Percentiles rank a stretch among this genome's conserved stretches.
phyloP scores from a whole-genome alignment of 2,329 filamentous ascomycete genomes.

The Scedosporium boydii region DNA sequence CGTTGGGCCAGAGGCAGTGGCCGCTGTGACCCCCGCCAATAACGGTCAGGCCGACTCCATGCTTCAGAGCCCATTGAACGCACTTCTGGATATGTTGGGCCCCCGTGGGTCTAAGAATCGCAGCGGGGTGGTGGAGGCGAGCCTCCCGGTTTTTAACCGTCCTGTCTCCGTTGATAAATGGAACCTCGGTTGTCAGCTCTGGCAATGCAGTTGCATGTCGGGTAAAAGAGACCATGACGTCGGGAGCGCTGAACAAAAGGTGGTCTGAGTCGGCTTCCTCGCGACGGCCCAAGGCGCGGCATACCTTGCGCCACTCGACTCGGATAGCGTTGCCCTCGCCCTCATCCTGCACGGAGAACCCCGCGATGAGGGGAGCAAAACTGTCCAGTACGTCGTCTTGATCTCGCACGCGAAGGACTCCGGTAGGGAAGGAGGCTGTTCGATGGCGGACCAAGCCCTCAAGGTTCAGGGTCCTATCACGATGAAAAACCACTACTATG shows the following conservation, averaged over 20 bases:
- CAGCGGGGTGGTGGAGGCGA: conserved; percentile 29
- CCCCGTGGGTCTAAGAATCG: conserved; percentile 34
- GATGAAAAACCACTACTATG: conserved; percentile 47
- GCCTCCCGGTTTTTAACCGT: conserved; percentile 44
- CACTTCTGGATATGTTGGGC: conserved; percentile 42
- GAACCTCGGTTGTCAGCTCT: conserved; percentile 32
- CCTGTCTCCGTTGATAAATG: conserved; percentile 17
- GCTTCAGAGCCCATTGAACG: conserved; percentile 44
- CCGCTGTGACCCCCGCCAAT: conserved; percentile 51
- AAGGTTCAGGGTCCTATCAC: conserved; percentile 30
- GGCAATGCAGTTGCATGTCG: conserved; percentile 23
- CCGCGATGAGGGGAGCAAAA: conserved; percentile 45
- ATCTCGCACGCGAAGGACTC: conserved; percentile 31
- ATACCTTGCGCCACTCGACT: conserved; percentile 39
- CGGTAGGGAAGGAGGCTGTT: conserved; percentile 36
- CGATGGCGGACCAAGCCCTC: conserved; percentile 37
- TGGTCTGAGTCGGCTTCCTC: conserved; percentile 24
- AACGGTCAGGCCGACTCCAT: conserved; percentile 35
- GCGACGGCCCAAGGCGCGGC: conserved; percentile 33
- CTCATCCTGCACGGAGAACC: conserved; percentile 26
- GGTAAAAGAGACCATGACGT: conserved; percentile 42
- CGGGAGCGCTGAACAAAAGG: conserved; percentile 39
- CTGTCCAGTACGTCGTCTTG: conserved; percentile 33
- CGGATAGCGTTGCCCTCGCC: conserved; percentile 16
- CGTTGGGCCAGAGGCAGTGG: conserved; percentile 43